Percentiles rank a stretch among this genome's conserved stretches.
Evolutionary conservation across 2,329 filamentous ascomycete genomes (phyloP).

Genomic region (Trichoderma cornu-damae): DNA sequence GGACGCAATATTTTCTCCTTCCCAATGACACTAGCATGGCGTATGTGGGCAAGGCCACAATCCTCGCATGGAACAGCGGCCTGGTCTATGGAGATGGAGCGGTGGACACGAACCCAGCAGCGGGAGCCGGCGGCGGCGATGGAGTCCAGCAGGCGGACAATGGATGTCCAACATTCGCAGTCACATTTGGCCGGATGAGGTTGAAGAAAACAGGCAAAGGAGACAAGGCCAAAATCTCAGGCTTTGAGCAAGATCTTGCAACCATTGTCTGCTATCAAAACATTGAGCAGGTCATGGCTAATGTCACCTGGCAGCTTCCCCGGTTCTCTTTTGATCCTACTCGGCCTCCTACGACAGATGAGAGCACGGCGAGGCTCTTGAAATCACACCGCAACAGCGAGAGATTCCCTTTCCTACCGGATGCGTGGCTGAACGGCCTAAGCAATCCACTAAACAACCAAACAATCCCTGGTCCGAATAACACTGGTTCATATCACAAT

Average conservation of each 20-base stretch:
- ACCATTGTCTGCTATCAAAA: slow-evolving; percentile 12
- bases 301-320: slow-evolving; percentile 6
- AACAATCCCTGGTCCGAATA: not conserved
- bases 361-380: not conserved
- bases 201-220: slow-evolving; percentile 5
- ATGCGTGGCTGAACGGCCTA: slow-evolving; percentile 2
- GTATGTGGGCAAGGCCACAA: not conserved
- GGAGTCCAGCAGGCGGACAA: not conserved
- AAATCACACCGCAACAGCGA: not conserved
- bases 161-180: slow-evolving; percentile 7
- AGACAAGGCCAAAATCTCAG: not conserved
- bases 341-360: not conserved
- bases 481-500: not conserved
- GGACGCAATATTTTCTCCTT: slow-evolving; percentile 13
- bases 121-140: not conserved
- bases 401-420: not conserved
- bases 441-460: not conserved
- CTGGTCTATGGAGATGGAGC: not conserved
- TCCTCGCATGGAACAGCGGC: not conserved
- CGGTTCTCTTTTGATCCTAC: not conserved
- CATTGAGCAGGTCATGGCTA: slow-evolving; percentile 5
- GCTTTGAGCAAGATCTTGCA: slow-evolving; percentile 8
- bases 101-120: not conserved
- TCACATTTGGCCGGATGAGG: not conserved
- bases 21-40: slow-evolving; percentile 13